Evolutionary conservation across 768 basidiomycete genomes (phyloP), one percentile per base, ranked within the genome.

Genomic region (Russula brevipes): DNA sequence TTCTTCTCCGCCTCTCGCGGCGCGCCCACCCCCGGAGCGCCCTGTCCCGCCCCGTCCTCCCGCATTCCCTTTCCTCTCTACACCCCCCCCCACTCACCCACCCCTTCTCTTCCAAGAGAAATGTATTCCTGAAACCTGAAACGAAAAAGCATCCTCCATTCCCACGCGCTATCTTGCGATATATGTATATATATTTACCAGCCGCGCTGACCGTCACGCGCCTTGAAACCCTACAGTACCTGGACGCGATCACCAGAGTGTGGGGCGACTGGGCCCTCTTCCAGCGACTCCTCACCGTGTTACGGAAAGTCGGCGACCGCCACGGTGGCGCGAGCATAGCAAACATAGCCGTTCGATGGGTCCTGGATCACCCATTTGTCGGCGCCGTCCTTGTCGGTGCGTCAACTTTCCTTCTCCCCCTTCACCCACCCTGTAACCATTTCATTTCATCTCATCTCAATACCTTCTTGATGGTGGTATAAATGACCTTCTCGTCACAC

Each of bases 201-300:
- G 24, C 24, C 24, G 24, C 24, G 24, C 24, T 24, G 24, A 24
- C 24, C 24, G 24, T 24, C 24, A 24, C 24, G 24, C 24, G 24
- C 24, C 24, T 24, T 42, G 54, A 31, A 44, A 41, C n/a, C 30
- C 44, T 17, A 9, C 66, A 92, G 91, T 93, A 92, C 72, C 83
- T 91, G 52, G 90, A 93, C 68, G 84, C 90, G 78, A 92, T 93
- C 65, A 69, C 87, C 53, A 84, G 82, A 66, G 87, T 82, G 0
- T 93, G 91, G 90, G 91, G 90, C 2, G 79, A 73, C 53, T 93
- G 90, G 90, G 68, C 76, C 8, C 80, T 91, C 33, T 91, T 93
- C 73, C 91, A 91, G 69, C 69, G 74, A 0, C 80, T 93, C 0
- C 75, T 93, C 46, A 59, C 70, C 24, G 79, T 81, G 45, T 78